A percentile compares a stretch with the other conserved stretches of the same genome.
These are phyloP conservation scores for Tetramitus jugosus DNA, from an alignment of 208 protist species.

Conservation along the genomic window DNA sequence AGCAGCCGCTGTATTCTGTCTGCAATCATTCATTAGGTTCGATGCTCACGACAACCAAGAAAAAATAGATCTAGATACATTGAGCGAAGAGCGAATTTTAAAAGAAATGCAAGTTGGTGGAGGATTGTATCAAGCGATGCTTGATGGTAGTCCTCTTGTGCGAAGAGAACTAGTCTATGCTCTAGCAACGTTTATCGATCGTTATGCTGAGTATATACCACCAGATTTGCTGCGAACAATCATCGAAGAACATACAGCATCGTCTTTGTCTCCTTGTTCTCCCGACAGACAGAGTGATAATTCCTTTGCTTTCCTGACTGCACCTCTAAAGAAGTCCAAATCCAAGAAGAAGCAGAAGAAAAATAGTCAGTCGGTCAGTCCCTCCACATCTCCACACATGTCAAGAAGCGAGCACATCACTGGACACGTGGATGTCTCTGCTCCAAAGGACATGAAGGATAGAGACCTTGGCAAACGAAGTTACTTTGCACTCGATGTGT, in stretches of 20 bases:
- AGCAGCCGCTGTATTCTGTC: background rate
- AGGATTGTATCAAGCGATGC: background rate
- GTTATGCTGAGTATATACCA: background rate
- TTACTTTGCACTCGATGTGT: slow-evolving; percentile 10
- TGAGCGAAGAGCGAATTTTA: background rate
- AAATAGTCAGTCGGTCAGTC: no score
- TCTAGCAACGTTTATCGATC: background rate
- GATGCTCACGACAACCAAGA: background rate
- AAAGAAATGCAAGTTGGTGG: background rate
- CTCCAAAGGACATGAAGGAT: slow-evolving; percentile 11
- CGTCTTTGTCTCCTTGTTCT: no score
- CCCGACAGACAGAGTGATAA: no score
- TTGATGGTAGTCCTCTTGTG: background rate
- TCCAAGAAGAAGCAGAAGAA: no score
- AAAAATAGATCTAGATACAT: no score
- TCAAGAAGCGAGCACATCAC: background rate
- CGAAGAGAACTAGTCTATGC: slow-evolving; percentile 17
- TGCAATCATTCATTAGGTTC: background rate
- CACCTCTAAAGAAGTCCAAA: no score
- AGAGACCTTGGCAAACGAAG: background rate
- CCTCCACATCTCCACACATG: no score
- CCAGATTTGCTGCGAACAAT: slow-evolving; percentile 6
- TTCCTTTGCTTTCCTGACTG: no score
- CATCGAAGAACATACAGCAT: slow-evolving; percentile 1
- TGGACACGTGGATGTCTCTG: background rate